Base-by-base conservation (phyloP, 306 rosid genomes). In the Albizia julibrissin region DNA sequence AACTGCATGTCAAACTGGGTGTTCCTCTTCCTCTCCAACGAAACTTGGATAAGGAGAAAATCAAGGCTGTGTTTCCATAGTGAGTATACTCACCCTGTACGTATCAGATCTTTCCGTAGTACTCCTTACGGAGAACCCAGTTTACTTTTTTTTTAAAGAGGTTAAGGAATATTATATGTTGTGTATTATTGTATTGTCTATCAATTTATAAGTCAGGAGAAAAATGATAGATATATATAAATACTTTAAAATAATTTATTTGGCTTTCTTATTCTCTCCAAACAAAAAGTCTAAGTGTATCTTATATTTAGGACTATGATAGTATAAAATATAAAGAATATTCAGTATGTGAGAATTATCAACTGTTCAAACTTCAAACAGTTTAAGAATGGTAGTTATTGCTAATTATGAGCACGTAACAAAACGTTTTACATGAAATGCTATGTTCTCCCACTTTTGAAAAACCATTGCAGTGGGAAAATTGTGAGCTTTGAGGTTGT, bases 41-140 rank as follows among this genome's bases (percentile, higher is more conserved):
- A 56, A 58, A 83, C 61, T 86, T 93, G 89, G 95, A 91, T 77
- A 33, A 85, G 73, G 89, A 91, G 42, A 91, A 69, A 84, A 90
- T 93, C 72, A 90, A 85, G 81, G 78, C 94, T 15, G 92, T 93
- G 40, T 93, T 90, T 83, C 97, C 95, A 4, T 90, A 90, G 95
- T 91, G 82, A 88, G 97, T 90, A 74, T 22, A 66, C n/a, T n/a
- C 10, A 29, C 15, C 15, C 56, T 4, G 16, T 37, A 6, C 10
- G 24, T 9, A 37, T 19, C 31, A 43, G 26, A 24, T 44, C 54
- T 67, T 16, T 16, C 56, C 5, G 3, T 12, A 13, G 50, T 9
- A 46, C 37, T 33, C 37, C 6, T 3, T 33, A 0, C 37, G 5
- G 34, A 33, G 3, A 3, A 33, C 37, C 37, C 0, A 33, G 0